Conservation (phyloP, 148 eudicot species). For the Talinum fruticosum region DNA sequence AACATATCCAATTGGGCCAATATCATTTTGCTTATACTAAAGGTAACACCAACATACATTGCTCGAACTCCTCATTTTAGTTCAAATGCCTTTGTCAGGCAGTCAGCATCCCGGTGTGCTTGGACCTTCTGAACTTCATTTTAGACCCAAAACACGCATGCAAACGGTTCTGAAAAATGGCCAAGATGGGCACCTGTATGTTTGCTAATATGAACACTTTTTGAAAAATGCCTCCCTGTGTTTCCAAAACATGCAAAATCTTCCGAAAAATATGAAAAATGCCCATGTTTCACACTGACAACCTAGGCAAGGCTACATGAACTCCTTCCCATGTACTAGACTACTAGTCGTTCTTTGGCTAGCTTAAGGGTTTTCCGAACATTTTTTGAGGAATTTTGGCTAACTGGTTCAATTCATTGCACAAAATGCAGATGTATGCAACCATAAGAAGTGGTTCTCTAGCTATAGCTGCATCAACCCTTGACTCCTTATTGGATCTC, state of each 20-base stretch:
- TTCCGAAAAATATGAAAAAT: not conserved
- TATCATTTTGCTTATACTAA: constrained; percentile 50
- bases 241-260: no score
- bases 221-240: no score
- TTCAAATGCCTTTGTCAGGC: not conserved
- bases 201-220: no score
- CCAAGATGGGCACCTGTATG: no score
- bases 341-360: not conserved
- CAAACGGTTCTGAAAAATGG: no score
- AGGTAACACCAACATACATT: constrained; percentile 32
- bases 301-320: no score
- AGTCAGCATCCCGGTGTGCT: not conserved
- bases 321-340: not conserved
- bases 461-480: constrained; percentile 76
- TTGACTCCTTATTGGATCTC: constrained; percentile 71
- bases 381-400: not conserved
- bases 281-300: not conserved
- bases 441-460: constrained; percentile 62
- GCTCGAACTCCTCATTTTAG: not conserved
- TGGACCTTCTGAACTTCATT: not conserved
- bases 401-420: not conserved
- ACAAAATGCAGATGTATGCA: constrained; percentile 55
- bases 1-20: constrained; percentile 62
- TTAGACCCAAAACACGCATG: not conserved
- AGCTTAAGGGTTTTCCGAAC: not conserved